Base-by-base conservation (phyloP, 208 protist species). In the Crithidia expoeki region DNA sequence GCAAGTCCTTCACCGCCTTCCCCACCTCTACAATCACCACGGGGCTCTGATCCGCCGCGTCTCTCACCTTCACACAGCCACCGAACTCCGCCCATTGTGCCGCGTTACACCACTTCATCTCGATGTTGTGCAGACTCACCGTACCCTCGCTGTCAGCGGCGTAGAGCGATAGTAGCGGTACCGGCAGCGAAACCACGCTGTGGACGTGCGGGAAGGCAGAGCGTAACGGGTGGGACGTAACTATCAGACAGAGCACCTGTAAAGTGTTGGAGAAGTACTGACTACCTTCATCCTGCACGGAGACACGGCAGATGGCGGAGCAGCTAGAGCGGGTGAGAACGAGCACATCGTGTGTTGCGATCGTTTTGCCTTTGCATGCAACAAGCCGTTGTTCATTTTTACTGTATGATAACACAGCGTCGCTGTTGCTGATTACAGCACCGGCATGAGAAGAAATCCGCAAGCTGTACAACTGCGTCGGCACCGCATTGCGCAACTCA, bases 101-200 rank as follows among this genome's bases (percentile, higher is more conserved):
- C 2, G 59, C 53, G 56, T 78, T 71, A n/a, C 79, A 79, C 87
- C 89, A 94, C 56, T 32, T 33, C 89, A 92, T 92, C 38, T 86
- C 81, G 12, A 89, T 65, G 64, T 86, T 94, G 81, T 92, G 86
- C 14, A 94, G 71, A 17, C 83, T 72, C 28, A 94, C 38, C 5
- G 81, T 85, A 11, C 89, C 89, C 52, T 90, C 79, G 46, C 59
- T 64, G 57, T 88, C 82, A 12, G 77, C 80, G 17, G 82, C 52
- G 80, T 90, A 93, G 11, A 92, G 50, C 2, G 80, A 86, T 16
- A 94, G 73, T 19, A 91, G 50, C 6, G 88, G 84, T 4, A 76
- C 55, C 2, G 74, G 30, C 19, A 86, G 70, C 49, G 85, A 81
- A 0, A 77, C 52, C 42, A 74, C 38, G 38, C 53, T 30, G 58